Evolutionary conservation across 2,329 filamentous ascomycete species (phyloP), one percentile per base, ranked within the genome.

Genomic region (Fusarium napiforme): DNA sequence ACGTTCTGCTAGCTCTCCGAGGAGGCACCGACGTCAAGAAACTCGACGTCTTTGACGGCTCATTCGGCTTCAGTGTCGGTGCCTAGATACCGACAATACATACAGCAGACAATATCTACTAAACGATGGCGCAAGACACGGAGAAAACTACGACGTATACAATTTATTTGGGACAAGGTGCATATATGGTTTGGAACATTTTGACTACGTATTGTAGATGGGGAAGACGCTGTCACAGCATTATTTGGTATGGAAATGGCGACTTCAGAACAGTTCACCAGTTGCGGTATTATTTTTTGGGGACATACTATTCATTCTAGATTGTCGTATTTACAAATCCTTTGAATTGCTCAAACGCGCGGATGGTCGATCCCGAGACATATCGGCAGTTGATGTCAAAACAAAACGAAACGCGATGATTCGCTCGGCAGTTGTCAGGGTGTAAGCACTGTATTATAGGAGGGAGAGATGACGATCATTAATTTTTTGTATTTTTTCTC

Each of bases 61-160:
- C 87, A 0, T 90, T 89, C 78, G 88, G 88, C 12, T 90, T 90
- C 74, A 88, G 87, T 71, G 85, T 90, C 15, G 88, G 87, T 9
- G 79, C 80, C 52, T 82, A 74, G 62, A 56, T 36, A 58, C 23
- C 21, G 45, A n/a, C 16, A 49, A 23, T 32, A 45, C n/a, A 34
- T 19, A 46, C 23, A 53, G 36, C 46, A 26, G 49, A 36, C 36
- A 46, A 49, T 18, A 57, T 55, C 53, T 26, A 36, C 37, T 28
- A 52, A 49, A 52, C 40, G 45, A 39, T 43, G 49, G 64, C 50
- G 46, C 50, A 63, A 55, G 42, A 71, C 37, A 60, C 21, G 55
- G 61, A 52, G 52, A 57, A 52, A 42, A 59, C 68, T 75, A 77
- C 70, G 67, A 75, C 70, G 65, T 60, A 68, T 52, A 59, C 58